Conservation (phyloP, 352 stramenopile genomes). For the Hyaloperonospora brassicae region DNA sequence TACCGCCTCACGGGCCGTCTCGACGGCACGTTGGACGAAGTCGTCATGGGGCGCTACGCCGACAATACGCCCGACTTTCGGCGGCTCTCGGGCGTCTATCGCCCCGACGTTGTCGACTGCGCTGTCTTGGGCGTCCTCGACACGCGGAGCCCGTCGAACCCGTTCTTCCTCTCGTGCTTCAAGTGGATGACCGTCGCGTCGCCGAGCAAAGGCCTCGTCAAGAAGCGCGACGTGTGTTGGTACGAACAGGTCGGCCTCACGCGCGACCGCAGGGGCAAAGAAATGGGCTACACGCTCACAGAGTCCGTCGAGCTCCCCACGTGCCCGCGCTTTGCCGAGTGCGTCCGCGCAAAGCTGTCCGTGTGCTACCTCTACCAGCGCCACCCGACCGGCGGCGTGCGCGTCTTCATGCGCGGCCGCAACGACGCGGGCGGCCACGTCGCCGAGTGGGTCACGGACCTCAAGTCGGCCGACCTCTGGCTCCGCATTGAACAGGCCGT, state of each 20-base stretch:
- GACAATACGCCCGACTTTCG: constrained; percentile 63
- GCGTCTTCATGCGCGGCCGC: constrained; percentile 71
- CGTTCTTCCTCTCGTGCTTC: constrained; percentile 71
- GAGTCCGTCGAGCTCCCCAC: constrained; percentile 66
- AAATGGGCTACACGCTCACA: constrained; percentile 72
- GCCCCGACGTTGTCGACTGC: constrained; percentile 71
- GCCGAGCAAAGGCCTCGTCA: constrained; percentile 59
- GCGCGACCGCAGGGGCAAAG: constrained; percentile 60
- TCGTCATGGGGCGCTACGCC: constrained; percentile 67
- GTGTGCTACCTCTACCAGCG: constrained; percentile 69
- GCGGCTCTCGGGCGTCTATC: constrained; percentile 63
- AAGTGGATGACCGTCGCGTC: constrained; percentile 78
- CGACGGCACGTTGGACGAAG: constrained; percentile 64
- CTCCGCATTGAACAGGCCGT: constrained; percentile 52
- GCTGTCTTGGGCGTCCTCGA: constrained; percentile 61
- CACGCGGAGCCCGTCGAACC: constrained; percentile 32
- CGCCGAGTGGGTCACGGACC: constrained; percentile 58
- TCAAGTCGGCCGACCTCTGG: constrained; percentile 71
- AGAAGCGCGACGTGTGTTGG: constrained; percentile 75
- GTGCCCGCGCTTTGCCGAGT: constrained; percentile 56
- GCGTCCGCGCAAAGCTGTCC: constrained; percentile 59
- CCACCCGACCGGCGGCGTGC: constrained; percentile 66
- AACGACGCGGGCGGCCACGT: constrained; percentile 65
- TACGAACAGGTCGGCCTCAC: constrained; percentile 70
- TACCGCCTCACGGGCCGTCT: constrained; percentile 58